Evolutionary conservation across 2,329 filamentous ascomycete species (phyloP).

Genomic region (Colletotrichum musae): DNA sequence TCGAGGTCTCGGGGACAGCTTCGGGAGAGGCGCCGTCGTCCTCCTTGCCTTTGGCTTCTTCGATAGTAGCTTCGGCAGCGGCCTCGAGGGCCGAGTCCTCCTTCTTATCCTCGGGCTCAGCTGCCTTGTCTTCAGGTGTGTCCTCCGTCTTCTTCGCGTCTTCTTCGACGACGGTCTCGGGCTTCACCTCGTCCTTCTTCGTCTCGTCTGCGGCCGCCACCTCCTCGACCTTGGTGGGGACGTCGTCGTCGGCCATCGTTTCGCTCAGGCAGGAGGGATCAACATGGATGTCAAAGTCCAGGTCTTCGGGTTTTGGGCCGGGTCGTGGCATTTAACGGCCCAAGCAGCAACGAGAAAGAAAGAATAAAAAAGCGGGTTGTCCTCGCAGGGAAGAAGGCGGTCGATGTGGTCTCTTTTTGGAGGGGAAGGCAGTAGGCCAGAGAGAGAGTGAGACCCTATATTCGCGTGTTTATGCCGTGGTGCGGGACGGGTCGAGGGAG

Average conservation of each 20-base stretch:
- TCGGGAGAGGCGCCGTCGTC: neutral
- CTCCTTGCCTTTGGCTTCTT: neutral
- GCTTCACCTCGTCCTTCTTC: conserved; percentile 24
- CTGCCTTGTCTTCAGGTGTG: neutral
- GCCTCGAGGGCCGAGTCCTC: neutral
- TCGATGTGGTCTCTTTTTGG: conserved; percentile 4
- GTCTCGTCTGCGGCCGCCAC: conserved; percentile 39
- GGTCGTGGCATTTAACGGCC: conserved; percentile 31
- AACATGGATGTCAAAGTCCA: conserved; percentile 64
- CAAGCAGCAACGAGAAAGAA: neutral
- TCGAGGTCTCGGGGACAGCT: too few species aligned
- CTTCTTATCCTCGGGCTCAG: neutral
- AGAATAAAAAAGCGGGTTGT: conserved; percentile 32
- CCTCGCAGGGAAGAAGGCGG: conserved; percentile 4
- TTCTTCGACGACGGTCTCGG: neutral
- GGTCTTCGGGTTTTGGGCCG: conserved; percentile 48
- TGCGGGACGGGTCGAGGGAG: conserved; percentile 40
- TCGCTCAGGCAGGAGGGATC: conserved; percentile 60
- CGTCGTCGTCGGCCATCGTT: conserved; percentile 41
- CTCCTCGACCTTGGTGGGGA: conserved; percentile 42
- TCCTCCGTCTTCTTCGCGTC: neutral
- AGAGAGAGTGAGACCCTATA: conserved; percentile 2
- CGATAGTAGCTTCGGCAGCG: neutral
- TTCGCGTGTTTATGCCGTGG: conserved; percentile 30
- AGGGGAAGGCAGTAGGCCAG: neutral